Base-by-base conservation (phyloP, 2,329 filamentous ascomycete genomes). In the Neonectria magnoliae region DNA sequence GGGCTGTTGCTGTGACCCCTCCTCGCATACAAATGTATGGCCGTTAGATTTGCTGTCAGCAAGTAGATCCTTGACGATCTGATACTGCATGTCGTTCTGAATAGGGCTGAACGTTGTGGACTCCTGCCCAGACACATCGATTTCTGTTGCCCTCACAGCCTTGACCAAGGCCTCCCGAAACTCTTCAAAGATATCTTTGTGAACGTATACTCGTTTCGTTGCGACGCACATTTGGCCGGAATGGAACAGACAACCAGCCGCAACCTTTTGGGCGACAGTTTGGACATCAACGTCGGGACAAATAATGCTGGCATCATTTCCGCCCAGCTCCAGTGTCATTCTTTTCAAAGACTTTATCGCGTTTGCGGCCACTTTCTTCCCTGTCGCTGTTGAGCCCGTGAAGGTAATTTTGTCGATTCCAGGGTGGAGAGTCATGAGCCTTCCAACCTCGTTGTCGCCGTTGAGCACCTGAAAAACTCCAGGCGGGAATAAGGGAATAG, bases 31-130 rank as follows among this genome's bases (percentile, higher is more conserved):
- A 36, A 84, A 76, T 20, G 81, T 76, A 83, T 58, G 60, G 5
- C 61, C 61, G 3, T 62, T 57, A 14, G 80, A 78, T 69, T 83
- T 81, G 65, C 84, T 85, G 59, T 88, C 84, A 27, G 80, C 80
- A 63, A 90, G 81, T 62, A 71, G 50, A 13, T 25, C 45, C 56
- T 64, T 67, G 18, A 73, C 62, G 10, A 89, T 83, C 7, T 89
- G 85, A 73, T 83, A 91, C 75, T 91, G 89, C 83, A 87, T 84
- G 71, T 82, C 76, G 77, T 91, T 91, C 66, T 88, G 87, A 13
- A 91, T 77, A 1, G 89, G 89, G 3, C 87, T 85, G 62, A 62
- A 41, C 20, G 44, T 29, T 18, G 45, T 41, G 9, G 62, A 42
- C 5, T 66, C 38, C 3, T 68, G 42, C 0, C 63, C 62, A 10